A percentile compares a stretch with the other conserved stretches of the same genome.
phyloP scores from a whole-genome alignment of 331 rosid species.

The Cydonia oblonga region DNA sequence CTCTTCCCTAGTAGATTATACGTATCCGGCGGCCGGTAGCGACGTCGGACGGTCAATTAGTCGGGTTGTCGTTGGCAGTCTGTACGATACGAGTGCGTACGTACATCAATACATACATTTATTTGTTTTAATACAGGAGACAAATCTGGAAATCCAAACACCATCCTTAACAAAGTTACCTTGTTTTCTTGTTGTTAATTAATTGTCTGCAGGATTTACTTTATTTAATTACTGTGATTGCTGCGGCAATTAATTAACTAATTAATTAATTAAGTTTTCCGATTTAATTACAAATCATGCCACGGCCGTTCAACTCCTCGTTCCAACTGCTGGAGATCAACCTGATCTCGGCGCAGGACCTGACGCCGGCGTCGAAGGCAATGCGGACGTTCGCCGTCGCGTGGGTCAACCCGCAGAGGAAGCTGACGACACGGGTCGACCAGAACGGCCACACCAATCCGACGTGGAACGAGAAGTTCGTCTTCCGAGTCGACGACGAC shows the following conservation, averaged over 20 bases:
- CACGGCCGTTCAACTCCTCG: not conserved
- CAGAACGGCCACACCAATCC: constrained; percentile 46
- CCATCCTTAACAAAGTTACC: not conserved
- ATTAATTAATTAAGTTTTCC: not conserved
- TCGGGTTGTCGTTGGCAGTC: not conserved
- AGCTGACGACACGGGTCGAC: constrained; percentile 41
- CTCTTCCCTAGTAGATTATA: not conserved
- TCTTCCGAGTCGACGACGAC: constrained; percentile 45
- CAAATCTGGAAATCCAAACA: not conserved
- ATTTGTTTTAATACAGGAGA: not conserved
- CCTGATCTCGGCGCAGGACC: constrained; percentile 55
- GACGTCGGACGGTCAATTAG: not conserved
- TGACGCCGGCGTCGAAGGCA: constrained; percentile 31
- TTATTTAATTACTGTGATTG: not conserved
- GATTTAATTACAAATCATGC: not conserved
- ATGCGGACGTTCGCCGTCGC: constrained; percentile 58
- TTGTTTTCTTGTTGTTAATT: not conserved
- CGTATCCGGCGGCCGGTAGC: not conserved
- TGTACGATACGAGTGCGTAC: not conserved
- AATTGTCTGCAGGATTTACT: not conserved
- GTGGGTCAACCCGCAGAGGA: constrained; percentile 56
- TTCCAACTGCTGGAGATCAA: constrained; percentile 55
- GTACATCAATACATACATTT: no score
- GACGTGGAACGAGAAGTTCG: constrained; percentile 77
- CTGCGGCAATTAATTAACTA: not conserved